Percentiles rank a stretch among this genome's conserved stretches.
Evolutionary conservation across 257 asterid genomes (phyloP).

Genomic region (Linaria vulgaris): DNA sequence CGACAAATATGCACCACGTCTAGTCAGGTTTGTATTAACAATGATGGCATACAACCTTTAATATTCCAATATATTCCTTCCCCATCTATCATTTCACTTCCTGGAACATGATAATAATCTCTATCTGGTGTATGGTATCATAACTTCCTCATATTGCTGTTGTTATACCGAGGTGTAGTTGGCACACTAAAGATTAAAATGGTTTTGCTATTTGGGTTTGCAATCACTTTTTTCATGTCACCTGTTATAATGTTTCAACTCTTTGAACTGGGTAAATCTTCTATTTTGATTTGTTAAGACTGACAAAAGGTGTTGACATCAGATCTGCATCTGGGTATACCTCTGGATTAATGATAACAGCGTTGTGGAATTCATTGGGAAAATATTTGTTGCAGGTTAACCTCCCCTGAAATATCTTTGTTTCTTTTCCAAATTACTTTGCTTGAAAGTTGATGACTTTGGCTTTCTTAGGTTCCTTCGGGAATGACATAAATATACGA

Average conservation of each 20-base stretch:
- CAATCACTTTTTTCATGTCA: neutral
- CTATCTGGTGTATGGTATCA: neutral
- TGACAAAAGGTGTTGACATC: constrained; percentile 29
- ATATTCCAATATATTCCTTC: neutral
- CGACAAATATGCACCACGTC: neutral
- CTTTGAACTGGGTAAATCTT: constrained; percentile 7
- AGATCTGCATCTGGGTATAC: constrained; percentile 81
- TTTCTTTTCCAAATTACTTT: too few species aligned
- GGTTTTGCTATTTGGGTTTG: neutral
- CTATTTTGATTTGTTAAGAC: constrained; percentile 20
- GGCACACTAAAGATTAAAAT: constrained; percentile 4
- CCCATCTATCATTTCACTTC: neutral
- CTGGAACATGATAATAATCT: constrained; percentile 1
- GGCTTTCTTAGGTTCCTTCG: constrained; percentile 19
- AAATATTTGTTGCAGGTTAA: constrained; percentile 85
- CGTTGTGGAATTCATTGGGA: constrained; percentile 56
- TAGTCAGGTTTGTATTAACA: neutral
- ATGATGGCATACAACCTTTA: neutral
- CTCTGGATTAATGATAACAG: constrained; percentile 66
- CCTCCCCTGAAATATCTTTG: neutral
- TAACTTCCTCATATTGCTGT: neutral
- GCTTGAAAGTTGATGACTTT: neutral
- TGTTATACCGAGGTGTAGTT: constrained; percentile 2
- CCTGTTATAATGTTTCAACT: neutral
- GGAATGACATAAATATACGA: constrained; percentile 23